Evolutionary conservation across 2,329 filamentous ascomycete genomes (phyloP).

Genomic region (Fusarium mundagurra): DNA sequence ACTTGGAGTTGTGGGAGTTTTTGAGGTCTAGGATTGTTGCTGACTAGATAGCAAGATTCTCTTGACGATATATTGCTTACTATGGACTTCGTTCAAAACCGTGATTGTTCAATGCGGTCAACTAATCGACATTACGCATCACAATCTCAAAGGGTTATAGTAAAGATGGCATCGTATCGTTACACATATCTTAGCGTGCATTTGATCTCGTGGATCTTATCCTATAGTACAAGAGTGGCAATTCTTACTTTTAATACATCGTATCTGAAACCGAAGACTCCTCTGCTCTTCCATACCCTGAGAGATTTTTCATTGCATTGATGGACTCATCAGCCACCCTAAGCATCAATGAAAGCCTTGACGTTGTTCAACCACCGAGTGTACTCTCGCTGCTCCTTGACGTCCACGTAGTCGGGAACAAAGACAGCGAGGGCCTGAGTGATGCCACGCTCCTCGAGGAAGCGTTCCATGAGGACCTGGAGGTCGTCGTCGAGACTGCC

Average conservation of each 20-base stretch:
- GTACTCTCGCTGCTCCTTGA: slow-evolving; percentile 99
- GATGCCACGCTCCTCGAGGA: slow-evolving; percentile 93
- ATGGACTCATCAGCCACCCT: slow-evolving; percentile 37
- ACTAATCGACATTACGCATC: not conserved
- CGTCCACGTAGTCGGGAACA: slow-evolving; percentile 94
- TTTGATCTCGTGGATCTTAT: slow-evolving; percentile 37
- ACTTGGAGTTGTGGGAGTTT: slow-evolving; percentile 44
- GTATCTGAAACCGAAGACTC: slow-evolving; percentile 23
- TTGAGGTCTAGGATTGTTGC: slow-evolving; percentile 27
- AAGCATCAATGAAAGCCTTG: slow-evolving; percentile 85
- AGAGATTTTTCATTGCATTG: not conserved
- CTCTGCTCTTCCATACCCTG: slow-evolving; percentile 20
- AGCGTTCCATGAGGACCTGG: slow-evolving; percentile 90
- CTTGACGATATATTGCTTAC: slow-evolving; percentile 24
- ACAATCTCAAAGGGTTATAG: not conserved
- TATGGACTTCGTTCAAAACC: not conserved
- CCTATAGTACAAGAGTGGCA: slow-evolving; percentile 46
- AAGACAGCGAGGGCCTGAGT: slow-evolving; percentile 88
- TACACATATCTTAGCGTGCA: slow-evolving; percentile 39
- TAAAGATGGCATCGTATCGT: slow-evolving; percentile 34
- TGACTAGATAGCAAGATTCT: slow-evolving; percentile 35
- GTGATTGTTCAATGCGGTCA: not conserved
- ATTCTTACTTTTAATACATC: slow-evolving; percentile 37
- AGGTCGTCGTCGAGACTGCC: slow-evolving; percentile 95
- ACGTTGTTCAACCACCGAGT: slow-evolving; percentile 87